phyloP scores from a whole-genome alignment of 345 rosid species.

The Pugionium dolabratum region DNA sequence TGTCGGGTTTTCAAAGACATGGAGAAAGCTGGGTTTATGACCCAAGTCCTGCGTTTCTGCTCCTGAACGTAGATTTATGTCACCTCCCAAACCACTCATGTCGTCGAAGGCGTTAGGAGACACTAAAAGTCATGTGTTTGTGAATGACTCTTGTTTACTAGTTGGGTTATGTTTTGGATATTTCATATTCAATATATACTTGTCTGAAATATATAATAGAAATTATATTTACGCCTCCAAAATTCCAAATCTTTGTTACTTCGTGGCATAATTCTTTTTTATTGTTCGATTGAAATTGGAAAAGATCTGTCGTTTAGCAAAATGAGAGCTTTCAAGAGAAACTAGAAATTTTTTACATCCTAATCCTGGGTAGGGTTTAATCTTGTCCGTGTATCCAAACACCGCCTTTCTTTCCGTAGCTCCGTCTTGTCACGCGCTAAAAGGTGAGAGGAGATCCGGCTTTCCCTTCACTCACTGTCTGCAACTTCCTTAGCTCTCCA shows the following conservation, averaged over 20 bases:
- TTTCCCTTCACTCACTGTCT: too few species aligned
- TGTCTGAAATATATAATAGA: conserved; percentile 21
- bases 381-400: conserved; percentile 30
- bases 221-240: too few species aligned
- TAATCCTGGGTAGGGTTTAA: conserved; percentile 15
- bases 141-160: conserved; percentile 16
- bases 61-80: conserved; percentile 81
- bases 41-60: conserved; percentile 94
- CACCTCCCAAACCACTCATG: conserved; percentile 73
- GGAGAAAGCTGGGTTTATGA: conserved; percentile 98
- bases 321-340: too few species aligned
- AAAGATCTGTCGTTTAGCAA: too few species aligned
- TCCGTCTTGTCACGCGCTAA: too few species aligned
- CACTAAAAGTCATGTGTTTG: conserved; percentile 15
- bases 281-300: too few species aligned
- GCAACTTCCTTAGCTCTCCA: too few species aligned
- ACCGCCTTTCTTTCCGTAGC: too few species aligned
- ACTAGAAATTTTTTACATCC: too few species aligned
- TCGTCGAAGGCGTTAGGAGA: conserved; percentile 27
- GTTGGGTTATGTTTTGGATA: not conserved
- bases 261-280: not conserved
- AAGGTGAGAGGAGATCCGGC: too few species aligned
- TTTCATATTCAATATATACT: conserved; percentile 33
- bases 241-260: too few species aligned
- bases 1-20: conserved; percentile 78